A percentile compares a stretch with the other conserved stretches of the same genome.
phyloP scores from a whole-genome alignment of 2,329 filamentous ascomycete genomes.

The Penicillium janthinellum region DNA sequence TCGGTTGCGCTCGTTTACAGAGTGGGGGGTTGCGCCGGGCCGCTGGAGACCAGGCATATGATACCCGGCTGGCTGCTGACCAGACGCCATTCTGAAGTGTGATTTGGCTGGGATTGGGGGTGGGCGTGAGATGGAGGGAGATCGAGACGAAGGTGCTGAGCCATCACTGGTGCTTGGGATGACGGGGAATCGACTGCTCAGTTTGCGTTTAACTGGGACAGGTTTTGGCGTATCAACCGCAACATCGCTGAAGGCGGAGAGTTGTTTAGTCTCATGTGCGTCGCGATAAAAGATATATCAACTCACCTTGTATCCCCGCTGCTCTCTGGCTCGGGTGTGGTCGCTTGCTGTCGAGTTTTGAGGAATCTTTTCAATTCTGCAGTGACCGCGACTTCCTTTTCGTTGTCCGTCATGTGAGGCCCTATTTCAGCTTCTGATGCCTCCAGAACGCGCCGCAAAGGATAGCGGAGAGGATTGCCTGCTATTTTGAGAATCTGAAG shows the following conservation, averaged over 20 bases:
- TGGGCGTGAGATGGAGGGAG: constrained; percentile 65
- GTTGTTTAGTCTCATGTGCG: constrained; percentile 23
- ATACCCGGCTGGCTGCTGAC: constrained; percentile 38
- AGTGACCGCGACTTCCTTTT: constrained; percentile 62
- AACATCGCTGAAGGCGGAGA: constrained; percentile 61
- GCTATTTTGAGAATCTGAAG: constrained; percentile 87
- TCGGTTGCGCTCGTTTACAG: constrained; percentile 62
- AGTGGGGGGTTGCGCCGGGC: constrained; percentile 70
- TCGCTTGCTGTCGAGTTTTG: constrained; percentile 47
- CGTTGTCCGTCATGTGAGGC: constrained; percentile 57
- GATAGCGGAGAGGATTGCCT: constrained; percentile 82
- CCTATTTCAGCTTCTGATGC: constrained; percentile 67
- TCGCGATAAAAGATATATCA: no score
- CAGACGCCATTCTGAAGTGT: constrained; percentile 66
- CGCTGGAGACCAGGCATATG: constrained; percentile 58
- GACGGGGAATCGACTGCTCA: constrained; percentile 62
- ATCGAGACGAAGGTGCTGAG: constrained; percentile 67
- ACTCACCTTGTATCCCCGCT: constrained; percentile 48
- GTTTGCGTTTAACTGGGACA: constrained; percentile 51
- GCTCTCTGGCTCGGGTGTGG: constrained; percentile 48
- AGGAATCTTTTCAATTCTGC: constrained; percentile 63
- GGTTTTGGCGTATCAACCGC: constrained; percentile 76
- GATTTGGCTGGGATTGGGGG: constrained; percentile 80
- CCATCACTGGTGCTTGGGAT: constrained; percentile 54
- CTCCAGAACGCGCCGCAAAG: constrained; percentile 69